phyloP scores from a whole-genome alignment of 2,329 filamentous ascomycete genomes.

The Aspergillaceae sp. region DNA sequence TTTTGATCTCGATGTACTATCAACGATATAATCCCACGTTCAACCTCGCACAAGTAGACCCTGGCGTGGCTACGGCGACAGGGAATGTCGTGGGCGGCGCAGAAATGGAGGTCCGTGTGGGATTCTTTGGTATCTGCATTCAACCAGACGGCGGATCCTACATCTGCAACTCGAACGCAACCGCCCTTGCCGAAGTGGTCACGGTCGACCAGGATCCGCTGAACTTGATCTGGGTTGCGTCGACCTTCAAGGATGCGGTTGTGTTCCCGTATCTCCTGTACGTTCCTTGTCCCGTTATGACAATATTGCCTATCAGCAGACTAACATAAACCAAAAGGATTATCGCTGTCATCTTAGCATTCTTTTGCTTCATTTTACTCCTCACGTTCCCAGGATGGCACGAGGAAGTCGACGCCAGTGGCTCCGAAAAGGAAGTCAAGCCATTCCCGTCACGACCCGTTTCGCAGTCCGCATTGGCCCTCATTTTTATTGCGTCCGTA shows the following conservation, averaged over 20 bases:
- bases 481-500: constrained; percentile 68
- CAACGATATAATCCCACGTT: constrained; percentile 73
- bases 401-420: constrained; percentile 71
- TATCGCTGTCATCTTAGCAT: constrained; percentile 94
- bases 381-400: constrained; percentile 98
- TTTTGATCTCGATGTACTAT: constrained; percentile 97
- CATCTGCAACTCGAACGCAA: constrained; percentile 96
- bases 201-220: constrained; percentile 87
- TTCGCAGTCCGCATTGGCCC: constrained; percentile 82
- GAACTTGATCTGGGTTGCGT: constrained; percentile 93
- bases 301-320: not conserved
- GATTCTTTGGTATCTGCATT: constrained; percentile 97
- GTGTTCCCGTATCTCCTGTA: constrained; percentile 95
- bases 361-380: constrained; percentile 87
- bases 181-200: constrained; percentile 79
- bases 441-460: constrained; percentile 88
- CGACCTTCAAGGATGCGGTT: constrained; percentile 96
- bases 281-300: constrained; percentile 29
- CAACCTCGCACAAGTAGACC: constrained; percentile 81
- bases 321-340: constrained; percentile 50
- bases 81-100: constrained; percentile 82
- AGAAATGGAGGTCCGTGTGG: constrained; percentile 79
- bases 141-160: constrained; percentile 83
- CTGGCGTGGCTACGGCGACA: constrained; percentile 75
- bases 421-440: constrained; percentile 82